phyloP scores from a whole-genome alignment of 306 rosid genomes.

The Nissolia schottii region DNA sequence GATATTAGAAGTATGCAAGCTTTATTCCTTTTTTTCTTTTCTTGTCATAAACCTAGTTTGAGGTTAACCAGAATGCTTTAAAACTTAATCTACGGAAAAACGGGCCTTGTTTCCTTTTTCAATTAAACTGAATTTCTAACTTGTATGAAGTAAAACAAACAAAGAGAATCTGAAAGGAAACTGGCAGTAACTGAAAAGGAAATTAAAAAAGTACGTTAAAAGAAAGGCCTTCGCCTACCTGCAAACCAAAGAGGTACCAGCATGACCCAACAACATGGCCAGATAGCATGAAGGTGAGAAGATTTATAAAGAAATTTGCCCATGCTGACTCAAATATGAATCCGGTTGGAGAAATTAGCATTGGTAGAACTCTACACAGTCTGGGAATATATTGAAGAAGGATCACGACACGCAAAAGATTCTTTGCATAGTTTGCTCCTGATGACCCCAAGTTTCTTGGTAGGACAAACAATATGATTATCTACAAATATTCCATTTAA shows the following conservation, averaged over 20 bases:
- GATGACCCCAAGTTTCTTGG: slow-evolving; percentile 44
- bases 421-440: slow-evolving; percentile 72
- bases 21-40: not conserved
- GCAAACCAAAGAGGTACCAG: slow-evolving; percentile 86
- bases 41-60: not conserved
- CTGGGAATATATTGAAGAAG: slow-evolving; percentile 72
- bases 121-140: not conserved
- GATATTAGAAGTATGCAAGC: not conserved
- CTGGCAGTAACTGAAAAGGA: not conserved
- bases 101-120: not conserved
- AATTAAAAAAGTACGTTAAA: not conserved
- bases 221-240: slow-evolving; percentile 44
- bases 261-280: slow-evolving; percentile 78
- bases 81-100: not conserved
- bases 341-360: slow-evolving; percentile 60
- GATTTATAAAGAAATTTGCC: slow-evolving; percentile 75
- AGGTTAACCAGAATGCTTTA: not conserved
- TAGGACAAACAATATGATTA: slow-evolving; percentile 47
- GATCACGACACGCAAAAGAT: slow-evolving; percentile 49
- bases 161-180: not conserved
- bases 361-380: slow-evolving; percentile 65
- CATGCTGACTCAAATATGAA: slow-evolving; percentile 80
- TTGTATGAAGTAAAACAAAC: not conserved
- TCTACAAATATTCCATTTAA: slow-evolving; percentile 47
- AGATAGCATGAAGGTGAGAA: slow-evolving; percentile 61